Conservation (phyloP, 441 rosid species). For the Corymbia calophylla region DNA sequence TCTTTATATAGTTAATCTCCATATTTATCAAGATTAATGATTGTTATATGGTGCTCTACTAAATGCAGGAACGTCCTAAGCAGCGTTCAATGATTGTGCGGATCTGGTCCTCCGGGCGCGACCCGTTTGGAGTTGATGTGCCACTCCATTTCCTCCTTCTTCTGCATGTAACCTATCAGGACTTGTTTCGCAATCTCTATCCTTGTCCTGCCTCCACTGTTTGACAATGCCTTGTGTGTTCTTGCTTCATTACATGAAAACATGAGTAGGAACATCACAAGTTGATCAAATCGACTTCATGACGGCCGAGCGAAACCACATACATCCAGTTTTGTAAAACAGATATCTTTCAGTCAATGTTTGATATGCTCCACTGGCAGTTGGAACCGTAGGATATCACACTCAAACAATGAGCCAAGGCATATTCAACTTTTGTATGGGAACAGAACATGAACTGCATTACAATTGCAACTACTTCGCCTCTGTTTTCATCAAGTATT, state of each 20-base stretch:
- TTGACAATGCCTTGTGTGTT: too few relatives aligned
- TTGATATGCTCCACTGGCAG: neutral
- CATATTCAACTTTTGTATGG: neutral
- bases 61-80: neutral
- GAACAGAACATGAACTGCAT: neutral
- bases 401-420: neutral
- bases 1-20: neutral
- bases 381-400: neutral
- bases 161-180: neutral
- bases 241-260: conserved; percentile 17
- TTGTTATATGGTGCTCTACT: neutral
- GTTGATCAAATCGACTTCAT: neutral
- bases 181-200: neutral
- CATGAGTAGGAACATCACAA: conserved; percentile 9
- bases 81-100: neutral
- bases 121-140: conserved; percentile 32
- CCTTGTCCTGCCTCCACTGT: neutral
- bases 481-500: neutral
- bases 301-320: neutral
- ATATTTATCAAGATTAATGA: neutral
- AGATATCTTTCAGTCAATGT: neutral
- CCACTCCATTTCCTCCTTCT: conserved; percentile 22
- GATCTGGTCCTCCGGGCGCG: conserved; percentile 82
- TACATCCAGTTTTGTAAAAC: too few relatives aligned
- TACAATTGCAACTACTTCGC: neutral